Conservation (phyloP, 2,329 filamentous ascomycete genomes). For the Microcera coccophila region DNA sequence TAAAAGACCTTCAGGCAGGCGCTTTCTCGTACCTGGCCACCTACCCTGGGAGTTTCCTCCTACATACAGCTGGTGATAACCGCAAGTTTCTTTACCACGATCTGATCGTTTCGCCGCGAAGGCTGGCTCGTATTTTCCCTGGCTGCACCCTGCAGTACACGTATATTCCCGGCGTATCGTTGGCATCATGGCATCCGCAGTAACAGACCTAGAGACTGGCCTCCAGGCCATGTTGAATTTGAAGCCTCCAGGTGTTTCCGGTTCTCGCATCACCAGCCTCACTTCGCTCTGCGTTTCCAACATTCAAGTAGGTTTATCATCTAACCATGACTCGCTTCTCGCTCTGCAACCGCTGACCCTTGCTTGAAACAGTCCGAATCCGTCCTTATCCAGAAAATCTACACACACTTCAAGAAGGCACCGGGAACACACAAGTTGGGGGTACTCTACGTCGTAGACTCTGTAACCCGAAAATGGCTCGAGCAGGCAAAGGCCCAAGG, state of each 20-base stretch:
- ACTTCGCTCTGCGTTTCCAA: constrained; percentile 85
- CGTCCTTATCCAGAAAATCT: constrained; percentile 91
- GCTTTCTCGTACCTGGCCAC: constrained; percentile 17
- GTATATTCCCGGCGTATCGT: constrained; percentile 19
- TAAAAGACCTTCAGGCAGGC: constrained; percentile 14
- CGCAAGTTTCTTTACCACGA: constrained; percentile 10
- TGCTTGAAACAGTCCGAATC: constrained; percentile 71
- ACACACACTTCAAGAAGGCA: constrained; percentile 94
- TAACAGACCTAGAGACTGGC: constrained; percentile 85
- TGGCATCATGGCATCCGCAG: constrained; percentile 67
- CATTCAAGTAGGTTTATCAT: constrained; percentile 65
- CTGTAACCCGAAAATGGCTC: constrained; percentile 98
- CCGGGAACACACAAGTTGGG: constrained; percentile 95
- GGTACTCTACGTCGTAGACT: constrained; percentile 99
- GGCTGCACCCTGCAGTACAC: constrained; percentile 17
- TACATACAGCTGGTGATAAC: background rate
- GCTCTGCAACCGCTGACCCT: constrained; percentile 17
- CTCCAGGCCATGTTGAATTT: constrained; percentile 87
- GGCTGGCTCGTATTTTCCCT: constrained; percentile 2
- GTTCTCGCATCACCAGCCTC: constrained; percentile 83
- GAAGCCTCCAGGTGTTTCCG: constrained; percentile 91
- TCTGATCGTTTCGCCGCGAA: constrained; percentile 11
- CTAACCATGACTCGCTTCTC: constrained; percentile 1
- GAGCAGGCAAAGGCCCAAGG: constrained; percentile 86
- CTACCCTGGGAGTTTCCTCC: background rate